Base-by-base conservation (phyloP, 1,284 basidiomycete genomes). In the Ustilago loliicola region DNA sequence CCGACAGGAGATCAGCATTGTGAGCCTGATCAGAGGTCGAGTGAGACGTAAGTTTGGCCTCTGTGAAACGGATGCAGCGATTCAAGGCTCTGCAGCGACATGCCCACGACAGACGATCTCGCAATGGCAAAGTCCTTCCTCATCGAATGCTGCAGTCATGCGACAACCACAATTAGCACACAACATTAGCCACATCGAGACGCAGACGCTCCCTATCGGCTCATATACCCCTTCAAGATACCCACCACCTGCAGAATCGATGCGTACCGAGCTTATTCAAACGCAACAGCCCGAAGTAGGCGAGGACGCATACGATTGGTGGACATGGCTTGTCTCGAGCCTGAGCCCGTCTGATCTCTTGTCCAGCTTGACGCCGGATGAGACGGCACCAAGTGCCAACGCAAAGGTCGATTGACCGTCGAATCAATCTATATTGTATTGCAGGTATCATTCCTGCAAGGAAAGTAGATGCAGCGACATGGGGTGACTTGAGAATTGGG, bases 271-370 rank as follows among this genome's bases (percentile, higher is more conserved):
- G 9, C n/a, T 55, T 25, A 38, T 47, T 29, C 38, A 63, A 3
- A 56, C 59, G 17, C 40, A 48, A 15, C 62, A 58, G 27, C 58
- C 58, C 10, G 61, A 64, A 17, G 53, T 40, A 25, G 62, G 62
- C 23, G 58, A 64, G 11, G 68, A 71, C 25, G 48, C 60, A 30
- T 56, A 70, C 67, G 67, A 70, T n/a, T 71, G 68, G 68, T 71
- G 68, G 68, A 52, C 62, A 5, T 71, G 68, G 62, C 62, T 71
- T 25, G 62, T 71, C 42, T 61, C 62, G 0, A 71, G 62, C n/a
- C 58, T 71, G n/a, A 47, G 15, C 45, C 62, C 58, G 1, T 40
- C 53, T 17, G 61, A 69, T n/a, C 50, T 57, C 27, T 23, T 32
- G 4, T 27, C 55, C 3, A 13, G 17, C 21, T 7, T 57, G 1